Evolutionary conservation across 2,329 filamentous ascomycete genomes (phyloP).

Genomic region (Pestalotiopsis fici): DNA sequence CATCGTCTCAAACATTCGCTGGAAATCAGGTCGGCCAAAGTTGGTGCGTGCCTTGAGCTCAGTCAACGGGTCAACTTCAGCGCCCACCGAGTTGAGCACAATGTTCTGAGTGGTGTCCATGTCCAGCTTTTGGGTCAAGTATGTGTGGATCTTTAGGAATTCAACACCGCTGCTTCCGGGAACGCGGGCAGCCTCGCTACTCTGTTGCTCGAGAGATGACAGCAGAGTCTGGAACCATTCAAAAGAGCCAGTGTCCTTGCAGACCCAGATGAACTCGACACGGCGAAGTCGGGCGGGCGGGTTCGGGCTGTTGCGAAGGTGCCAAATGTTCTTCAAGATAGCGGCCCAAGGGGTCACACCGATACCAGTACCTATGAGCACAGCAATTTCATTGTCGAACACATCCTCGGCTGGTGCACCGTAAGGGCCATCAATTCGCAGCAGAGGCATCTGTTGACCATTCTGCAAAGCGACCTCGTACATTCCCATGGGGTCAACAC

Average conservation of each 20-base stretch:
- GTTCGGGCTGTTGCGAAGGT: constrained; percentile 86
- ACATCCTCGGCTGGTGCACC: constrained; percentile 97
- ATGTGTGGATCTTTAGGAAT: constrained; percentile 97
- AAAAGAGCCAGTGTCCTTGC: constrained; percentile 92
- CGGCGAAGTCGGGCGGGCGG: constrained; percentile 85
- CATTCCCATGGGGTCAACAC: constrained; percentile 91
- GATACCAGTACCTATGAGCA: constrained; percentile 84
- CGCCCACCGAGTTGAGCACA: constrained; percentile 91
- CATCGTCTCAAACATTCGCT: constrained; percentile 78
- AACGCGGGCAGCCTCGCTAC: constrained; percentile 66
- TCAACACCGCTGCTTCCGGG: constrained; percentile 71
- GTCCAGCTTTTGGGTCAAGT: constrained; percentile 91
- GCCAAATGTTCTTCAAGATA: constrained; percentile 97
- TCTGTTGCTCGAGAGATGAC: constrained; percentile 86
- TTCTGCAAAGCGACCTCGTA: constrained; percentile 96
- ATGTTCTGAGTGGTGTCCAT: constrained; percentile 94
- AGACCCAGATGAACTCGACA: constrained; percentile 99
- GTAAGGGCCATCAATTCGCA: constrained; percentile 94
- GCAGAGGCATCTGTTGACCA: constrained; percentile 85
- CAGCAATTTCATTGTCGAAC: constrained; percentile 88
- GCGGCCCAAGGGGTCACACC: constrained; percentile 86
- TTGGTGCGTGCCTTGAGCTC: constrained; percentile 89
- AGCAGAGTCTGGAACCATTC: constrained; percentile 98
- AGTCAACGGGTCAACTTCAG: constrained; percentile 85
- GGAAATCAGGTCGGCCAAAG: constrained; percentile 92